Percentiles rank a stretch among this genome's conserved stretches.
Evolutionary conservation across 2,329 filamentous ascomycete genomes (phyloP).

Genomic region (Colletotrichum caudatum): DNA sequence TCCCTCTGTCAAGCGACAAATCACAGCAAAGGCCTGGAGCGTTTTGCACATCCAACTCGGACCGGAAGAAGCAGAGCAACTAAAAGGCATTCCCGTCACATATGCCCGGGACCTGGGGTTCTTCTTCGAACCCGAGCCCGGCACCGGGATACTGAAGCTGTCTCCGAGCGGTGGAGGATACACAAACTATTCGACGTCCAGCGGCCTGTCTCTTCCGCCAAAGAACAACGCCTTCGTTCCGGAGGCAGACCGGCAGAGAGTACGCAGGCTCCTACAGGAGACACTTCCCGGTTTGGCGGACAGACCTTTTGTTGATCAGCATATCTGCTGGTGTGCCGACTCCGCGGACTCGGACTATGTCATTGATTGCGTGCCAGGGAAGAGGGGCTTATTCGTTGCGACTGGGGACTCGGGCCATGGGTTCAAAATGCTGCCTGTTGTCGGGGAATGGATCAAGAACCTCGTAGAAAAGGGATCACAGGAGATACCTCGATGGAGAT

Average conservation of each 20-base stretch:
- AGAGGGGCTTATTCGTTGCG: constrained; percentile 60
- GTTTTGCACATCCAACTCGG: constrained; percentile 70
- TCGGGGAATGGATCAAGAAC: constrained; percentile 63
- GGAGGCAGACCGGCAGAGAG: constrained; percentile 61
- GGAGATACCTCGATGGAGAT: constrained; percentile 60
- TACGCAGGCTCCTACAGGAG: constrained; percentile 62
- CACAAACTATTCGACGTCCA: constrained; percentile 53
- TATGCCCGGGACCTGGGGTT: constrained; percentile 73
- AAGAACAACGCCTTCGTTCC: constrained; percentile 63
- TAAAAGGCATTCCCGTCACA: constrained; percentile 70
- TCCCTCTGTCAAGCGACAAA: constrained; percentile 61
- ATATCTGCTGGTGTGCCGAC: constrained; percentile 73
- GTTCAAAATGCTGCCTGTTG: constrained; percentile 72
- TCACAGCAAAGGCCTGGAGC: constrained; percentile 68
- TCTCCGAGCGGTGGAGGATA: constrained; percentile 71
- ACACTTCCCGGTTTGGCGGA: constrained; percentile 65
- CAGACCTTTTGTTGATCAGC: constrained; percentile 65
- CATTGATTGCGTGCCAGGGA: constrained; percentile 68
- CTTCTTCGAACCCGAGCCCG: constrained; percentile 73
- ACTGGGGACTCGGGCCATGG: constrained; percentile 72
- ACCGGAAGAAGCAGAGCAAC: constrained; percentile 62
- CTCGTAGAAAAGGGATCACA: constrained; percentile 60
- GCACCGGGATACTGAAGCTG: constrained; percentile 69
- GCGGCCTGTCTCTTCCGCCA: constrained; percentile 56
- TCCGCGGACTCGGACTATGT: constrained; percentile 70